phyloP scores from a whole-genome alignment of 768 basidiomycete genomes.

The Macrolepiota albuminosa region DNA sequence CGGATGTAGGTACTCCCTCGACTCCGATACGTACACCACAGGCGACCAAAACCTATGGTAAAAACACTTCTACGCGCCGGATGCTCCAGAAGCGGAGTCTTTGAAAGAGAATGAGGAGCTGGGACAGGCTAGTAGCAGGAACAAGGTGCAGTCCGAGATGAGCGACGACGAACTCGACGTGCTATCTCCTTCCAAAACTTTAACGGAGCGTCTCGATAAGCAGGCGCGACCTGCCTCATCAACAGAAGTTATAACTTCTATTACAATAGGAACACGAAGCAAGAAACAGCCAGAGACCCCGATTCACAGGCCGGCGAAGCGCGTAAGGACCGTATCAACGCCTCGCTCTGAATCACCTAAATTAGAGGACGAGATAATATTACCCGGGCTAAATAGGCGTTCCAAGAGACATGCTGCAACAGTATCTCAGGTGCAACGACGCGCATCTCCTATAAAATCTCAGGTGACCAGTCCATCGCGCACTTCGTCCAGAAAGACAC shows the following conservation, averaged over 20 bases:
- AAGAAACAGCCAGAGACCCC: conserved; percentile 4
- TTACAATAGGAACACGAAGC: neutral
- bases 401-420: neutral
- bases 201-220: neutral
- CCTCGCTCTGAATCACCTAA: neutral
- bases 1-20: neutral
- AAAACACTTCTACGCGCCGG: neutral
- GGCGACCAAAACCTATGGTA: conserved; percentile 10
- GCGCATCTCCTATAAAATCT: neutral
- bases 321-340: neutral
- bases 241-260: neutral
- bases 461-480: neutral
- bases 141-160: conserved; percentile 3
- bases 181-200: conserved; percentile 16
- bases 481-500: conserved; percentile 6
- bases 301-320: neutral
- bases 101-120: conserved; percentile 7
- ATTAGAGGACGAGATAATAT: neutral
- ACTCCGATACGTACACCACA: conserved; percentile 6
- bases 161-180: conserved; percentile 21
- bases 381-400: neutral
- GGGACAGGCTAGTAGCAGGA: neutral
- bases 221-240: neutral
- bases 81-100: neutral
- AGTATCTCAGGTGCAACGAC: neutral